Percentiles rank a stretch among this genome's conserved stretches.
Evolutionary conservation across 768 basidiomycete genomes (phyloP).

Genomic region (Rhizopogon rudus): DNA sequence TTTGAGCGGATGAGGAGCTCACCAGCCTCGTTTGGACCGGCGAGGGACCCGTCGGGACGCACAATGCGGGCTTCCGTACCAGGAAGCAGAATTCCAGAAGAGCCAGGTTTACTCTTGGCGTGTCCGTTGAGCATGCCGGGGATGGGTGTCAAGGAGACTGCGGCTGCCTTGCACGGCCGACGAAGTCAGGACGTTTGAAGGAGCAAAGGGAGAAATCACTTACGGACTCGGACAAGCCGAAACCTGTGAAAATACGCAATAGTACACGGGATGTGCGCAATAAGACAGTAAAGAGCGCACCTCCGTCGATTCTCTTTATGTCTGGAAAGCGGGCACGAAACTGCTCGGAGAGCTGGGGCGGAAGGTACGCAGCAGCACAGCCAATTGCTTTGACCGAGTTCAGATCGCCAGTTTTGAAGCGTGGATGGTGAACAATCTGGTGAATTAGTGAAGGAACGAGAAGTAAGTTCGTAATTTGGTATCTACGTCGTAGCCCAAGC

Average conservation of each 20-base stretch:
- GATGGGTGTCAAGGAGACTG: constrained; percentile 28
- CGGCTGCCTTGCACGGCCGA: constrained; percentile 37
- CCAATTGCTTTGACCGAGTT: constrained; percentile 35
- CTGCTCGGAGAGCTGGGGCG: constrained; percentile 40
- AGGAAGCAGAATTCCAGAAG: constrained; percentile 49
- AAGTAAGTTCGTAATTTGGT: constrained; percentile 38
- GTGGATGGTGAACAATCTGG: constrained; percentile 48
- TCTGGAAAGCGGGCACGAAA: constrained; percentile 27
- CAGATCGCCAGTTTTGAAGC: constrained; percentile 39
- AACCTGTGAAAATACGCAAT: constrained; percentile 33
- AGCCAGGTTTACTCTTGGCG: constrained; percentile 28
- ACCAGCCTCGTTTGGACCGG: constrained; percentile 49
- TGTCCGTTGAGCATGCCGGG: constrained; percentile 38
- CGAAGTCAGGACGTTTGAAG: background rate
- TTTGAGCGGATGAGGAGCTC: constrained; percentile 52
- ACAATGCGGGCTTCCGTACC: constrained; percentile 53
- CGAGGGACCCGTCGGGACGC: constrained; percentile 48
- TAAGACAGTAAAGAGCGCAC: constrained; percentile 21
- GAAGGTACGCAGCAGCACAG: constrained; percentile 57
- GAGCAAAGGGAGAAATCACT: constrained; percentile 14
- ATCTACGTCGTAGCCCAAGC: constrained; percentile 29
- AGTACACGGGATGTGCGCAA: background rate
- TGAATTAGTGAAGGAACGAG: constrained; percentile 55
- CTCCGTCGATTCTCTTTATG: constrained; percentile 32
- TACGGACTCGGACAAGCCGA: constrained; percentile 59